These are phyloP conservation scores for Colletotrichum endophyticum DNA, from an alignment of 2,329 filamentous ascomycete species.

Conservation along the genomic window DNA sequence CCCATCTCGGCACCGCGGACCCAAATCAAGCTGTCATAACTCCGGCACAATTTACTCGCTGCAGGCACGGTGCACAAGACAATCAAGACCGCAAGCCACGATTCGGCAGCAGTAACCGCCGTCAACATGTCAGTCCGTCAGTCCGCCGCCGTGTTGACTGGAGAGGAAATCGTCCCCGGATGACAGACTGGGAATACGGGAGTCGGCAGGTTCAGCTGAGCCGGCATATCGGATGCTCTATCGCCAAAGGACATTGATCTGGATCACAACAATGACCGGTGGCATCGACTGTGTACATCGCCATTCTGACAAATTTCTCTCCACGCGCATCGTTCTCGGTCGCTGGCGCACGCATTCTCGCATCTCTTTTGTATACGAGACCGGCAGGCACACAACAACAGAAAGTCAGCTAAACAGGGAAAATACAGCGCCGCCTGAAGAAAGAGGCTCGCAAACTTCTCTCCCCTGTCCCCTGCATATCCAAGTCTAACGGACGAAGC, in stretches of 20 bases:
- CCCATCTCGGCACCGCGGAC: neutral
- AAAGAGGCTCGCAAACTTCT: neutral
- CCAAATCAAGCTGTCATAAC: neutral
- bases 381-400: neutral
- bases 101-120: neutral
- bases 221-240: neutral
- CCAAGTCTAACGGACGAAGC: neutral
- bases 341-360: neutral
- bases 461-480: conserved; percentile 3
- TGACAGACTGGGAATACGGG: neutral
- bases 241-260: neutral
- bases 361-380: neutral
- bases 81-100: neutral
- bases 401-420: neutral
- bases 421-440: neutral
- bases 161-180: neutral
- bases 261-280: neutral
- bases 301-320: neutral
- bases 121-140: neutral
- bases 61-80: neutral
- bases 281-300: neutral
- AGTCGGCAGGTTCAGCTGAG: conserved; percentile 1
- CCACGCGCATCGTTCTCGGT: neutral
- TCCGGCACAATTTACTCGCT: neutral
- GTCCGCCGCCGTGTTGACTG: neutral